Conservation (phyloP, 1,139 yeast species). For the Candida labiduridarum region DNA sequence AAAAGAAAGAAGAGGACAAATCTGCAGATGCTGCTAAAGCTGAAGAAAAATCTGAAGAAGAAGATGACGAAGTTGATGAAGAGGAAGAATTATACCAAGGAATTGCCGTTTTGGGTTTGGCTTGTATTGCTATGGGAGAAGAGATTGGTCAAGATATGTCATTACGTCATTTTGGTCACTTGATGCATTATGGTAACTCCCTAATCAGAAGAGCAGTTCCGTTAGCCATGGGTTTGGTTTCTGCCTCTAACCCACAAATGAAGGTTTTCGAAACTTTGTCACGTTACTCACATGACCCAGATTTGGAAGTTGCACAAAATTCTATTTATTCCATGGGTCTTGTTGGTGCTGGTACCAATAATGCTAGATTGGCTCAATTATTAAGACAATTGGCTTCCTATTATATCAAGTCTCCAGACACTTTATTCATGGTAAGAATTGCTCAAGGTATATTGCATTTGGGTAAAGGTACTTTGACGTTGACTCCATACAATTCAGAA, state of each 20-base stretch:
- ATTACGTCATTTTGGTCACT: conserved; percentile 92
- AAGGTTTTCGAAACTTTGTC: conserved; percentile 96
- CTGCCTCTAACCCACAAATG: conserved; percentile 95
- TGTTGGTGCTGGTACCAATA: conserved; percentile 98
- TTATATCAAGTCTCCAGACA: conserved; percentile 87
- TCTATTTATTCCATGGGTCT: conserved; percentile 97
- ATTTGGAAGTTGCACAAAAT: conserved; percentile 90
- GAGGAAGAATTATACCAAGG: conserved; percentile 77
- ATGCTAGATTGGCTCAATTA: conserved; percentile 95
- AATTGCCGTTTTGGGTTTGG: conserved; percentile 92
- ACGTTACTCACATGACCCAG: conserved; percentile 94
- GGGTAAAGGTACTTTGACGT: conserved; percentile 92
- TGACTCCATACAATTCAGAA: conserved; percentile 89
- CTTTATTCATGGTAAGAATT: conserved; percentile 88
- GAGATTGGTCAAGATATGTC: conserved; percentile 98
- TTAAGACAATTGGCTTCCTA: conserved; percentile 93
- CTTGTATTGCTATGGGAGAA: conserved; percentile 96
- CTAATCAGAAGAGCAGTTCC: conserved; percentile 95
- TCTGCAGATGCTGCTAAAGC: conserved; percentile 15
- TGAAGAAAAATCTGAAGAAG: conserved; percentile 25
- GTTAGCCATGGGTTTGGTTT: conserved; percentile 93
- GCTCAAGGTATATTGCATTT: conserved; percentile 94
- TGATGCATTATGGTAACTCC: conserved; percentile 97
- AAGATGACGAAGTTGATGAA: conserved; percentile 38
- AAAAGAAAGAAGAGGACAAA: conserved; percentile 17